These are phyloP conservation scores for Penicillium sp. DNA, from an alignment of 2,329 filamentous ascomycete species.

Conservation along the genomic window DNA sequence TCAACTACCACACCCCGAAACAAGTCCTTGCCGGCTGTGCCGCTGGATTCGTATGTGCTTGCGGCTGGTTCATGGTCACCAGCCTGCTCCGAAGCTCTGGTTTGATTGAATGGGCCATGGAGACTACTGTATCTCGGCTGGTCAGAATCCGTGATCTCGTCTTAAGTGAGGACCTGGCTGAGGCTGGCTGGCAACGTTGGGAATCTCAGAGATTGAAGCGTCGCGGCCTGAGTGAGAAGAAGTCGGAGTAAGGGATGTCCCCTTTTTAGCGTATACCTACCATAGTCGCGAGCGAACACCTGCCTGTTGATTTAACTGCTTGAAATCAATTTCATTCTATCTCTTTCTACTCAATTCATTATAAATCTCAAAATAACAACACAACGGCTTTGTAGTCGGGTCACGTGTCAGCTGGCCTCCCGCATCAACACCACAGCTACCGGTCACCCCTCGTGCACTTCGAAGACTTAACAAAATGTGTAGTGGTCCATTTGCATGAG, in stretches of 20 bases:
- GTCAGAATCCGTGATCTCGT: slow-evolving; percentile 80
- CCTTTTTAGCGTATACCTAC: background rate
- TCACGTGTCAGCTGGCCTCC: slow-evolving; percentile 2
- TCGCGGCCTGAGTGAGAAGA: slow-evolving; percentile 30
- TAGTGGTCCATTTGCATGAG: background rate
- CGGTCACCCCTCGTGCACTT: background rate
- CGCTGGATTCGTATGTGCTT: slow-evolving; percentile 69
- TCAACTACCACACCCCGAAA: slow-evolving; percentile 85
- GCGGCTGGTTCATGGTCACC: slow-evolving; percentile 76
- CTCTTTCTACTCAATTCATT: background rate
- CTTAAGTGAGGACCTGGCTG: slow-evolving; percentile 81
- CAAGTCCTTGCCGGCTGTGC: slow-evolving; percentile 80
- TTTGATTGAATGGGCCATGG: slow-evolving; percentile 70
- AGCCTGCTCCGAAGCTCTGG: slow-evolving; percentile 65
- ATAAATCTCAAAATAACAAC: background rate
- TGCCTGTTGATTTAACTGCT: background rate
- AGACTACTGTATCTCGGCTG: slow-evolving; percentile 62
- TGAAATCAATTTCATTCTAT: background rate
- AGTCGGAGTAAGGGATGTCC: slow-evolving; percentile 23
- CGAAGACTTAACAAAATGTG: background rate
- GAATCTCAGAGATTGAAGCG: slow-evolving; percentile 53
- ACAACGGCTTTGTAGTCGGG: background rate
- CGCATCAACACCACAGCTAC: slow-evolving; percentile 3
- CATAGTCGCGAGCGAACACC: background rate
- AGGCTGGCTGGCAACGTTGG: slow-evolving; percentile 94